Percentiles rank a stretch among this genome's conserved stretches.
phyloP scores from a whole-genome alignment of 257 asterid genomes.

The Petunia axillaris region DNA sequence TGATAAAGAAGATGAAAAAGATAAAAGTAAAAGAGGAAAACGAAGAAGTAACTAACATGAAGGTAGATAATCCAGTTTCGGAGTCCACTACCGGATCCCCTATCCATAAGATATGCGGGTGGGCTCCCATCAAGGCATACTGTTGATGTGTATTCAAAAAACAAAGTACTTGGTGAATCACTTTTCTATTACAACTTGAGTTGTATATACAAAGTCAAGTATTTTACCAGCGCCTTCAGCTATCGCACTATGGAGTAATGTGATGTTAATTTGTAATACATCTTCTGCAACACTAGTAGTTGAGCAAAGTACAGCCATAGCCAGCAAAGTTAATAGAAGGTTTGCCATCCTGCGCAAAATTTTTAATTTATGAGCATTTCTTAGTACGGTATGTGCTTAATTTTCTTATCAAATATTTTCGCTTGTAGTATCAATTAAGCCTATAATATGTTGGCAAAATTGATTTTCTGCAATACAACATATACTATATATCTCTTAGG shows the following conservation, averaged over 20 bases:
- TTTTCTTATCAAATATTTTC: no score
- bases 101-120: background rate
- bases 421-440: no score
- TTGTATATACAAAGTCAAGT: background rate
- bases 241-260: background rate
- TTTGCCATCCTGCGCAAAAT: no score
- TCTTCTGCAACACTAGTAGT: background rate
- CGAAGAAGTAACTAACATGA: background rate
- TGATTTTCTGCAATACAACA: no score
- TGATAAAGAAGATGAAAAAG: background rate
- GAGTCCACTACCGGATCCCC: background rate
- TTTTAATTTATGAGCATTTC: no score
- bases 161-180: background rate
- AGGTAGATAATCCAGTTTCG: background rate
- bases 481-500: no score
- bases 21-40: background rate
- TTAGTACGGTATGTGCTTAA: no score
- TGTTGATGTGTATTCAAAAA: background rate
- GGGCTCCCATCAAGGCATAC: constrained; percentile 9
- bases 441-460: no score
- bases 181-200: background rate
- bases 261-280: background rate
- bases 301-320: background rate
- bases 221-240: background rate
- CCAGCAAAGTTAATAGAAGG: background rate